phyloP scores from a whole-genome alignment of 768 basidiomycete genomes.

The Lactarius pseudohatsudake region DNA sequence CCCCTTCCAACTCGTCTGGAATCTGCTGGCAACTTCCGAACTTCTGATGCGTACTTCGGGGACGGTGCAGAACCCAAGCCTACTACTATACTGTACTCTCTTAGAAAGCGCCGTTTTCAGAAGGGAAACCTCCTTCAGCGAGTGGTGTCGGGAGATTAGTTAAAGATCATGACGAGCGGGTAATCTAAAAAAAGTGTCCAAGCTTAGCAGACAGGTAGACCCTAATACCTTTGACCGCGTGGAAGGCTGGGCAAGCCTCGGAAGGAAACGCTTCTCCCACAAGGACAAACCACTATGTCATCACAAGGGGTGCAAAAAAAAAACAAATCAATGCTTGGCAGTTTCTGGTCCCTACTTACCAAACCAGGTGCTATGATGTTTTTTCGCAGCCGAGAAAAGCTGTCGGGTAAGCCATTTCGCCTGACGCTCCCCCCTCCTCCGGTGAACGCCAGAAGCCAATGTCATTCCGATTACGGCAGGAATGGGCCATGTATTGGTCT shows the following conservation, averaged over 20 bases:
- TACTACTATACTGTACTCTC: not conserved
- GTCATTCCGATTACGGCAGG: constrained; percentile 21
- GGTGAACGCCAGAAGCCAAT: constrained; percentile 25
- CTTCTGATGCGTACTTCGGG: constrained; percentile 6
- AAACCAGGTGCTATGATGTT: constrained; percentile 14
- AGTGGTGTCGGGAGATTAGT: not conserved
- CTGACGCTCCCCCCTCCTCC: constrained; percentile 2
- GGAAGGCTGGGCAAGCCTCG: constrained; percentile 23
- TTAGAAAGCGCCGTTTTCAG: constrained; percentile 3
- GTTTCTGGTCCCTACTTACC: constrained; percentile 15
- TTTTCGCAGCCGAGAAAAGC: constrained; percentile 13
- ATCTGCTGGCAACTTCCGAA: not conserved
- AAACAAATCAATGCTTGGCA: constrained; percentile 12
- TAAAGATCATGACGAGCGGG: not conserved
- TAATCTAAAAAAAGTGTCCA: constrained; percentile 1
- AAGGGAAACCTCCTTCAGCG: not conserved
- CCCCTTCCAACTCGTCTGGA: constrained; percentile 1
- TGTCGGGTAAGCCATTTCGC: constrained; percentile 20
- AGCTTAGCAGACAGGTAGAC: constrained; percentile 6
- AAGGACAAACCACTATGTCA: constrained; percentile 18
- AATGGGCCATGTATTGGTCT: constrained; percentile 15
- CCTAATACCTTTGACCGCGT: constrained; percentile 14
- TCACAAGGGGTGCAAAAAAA: not conserved
- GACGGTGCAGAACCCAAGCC: not conserved
- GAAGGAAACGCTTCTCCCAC: constrained; percentile 13